Evolutionary conservation across 2,329 filamentous ascomycete genomes (phyloP), one percentile per base, ranked within the genome.

Genomic region (Fusarium torreyae): DNA sequence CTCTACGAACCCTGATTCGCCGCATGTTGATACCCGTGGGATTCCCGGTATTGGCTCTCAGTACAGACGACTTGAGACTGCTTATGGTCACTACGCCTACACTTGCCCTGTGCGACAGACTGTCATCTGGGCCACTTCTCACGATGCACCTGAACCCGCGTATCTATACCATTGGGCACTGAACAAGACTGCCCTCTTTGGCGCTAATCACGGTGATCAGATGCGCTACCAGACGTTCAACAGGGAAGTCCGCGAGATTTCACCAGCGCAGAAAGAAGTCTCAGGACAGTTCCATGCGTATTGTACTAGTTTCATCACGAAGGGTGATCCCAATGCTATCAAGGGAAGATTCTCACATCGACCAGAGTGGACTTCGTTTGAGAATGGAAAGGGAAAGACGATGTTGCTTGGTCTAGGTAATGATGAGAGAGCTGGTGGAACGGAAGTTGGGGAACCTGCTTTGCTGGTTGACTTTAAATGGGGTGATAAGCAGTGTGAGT

Each of bases 331-430:
- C 1, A 75, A 67, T 7, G 69, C 66, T 7, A 36, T 68, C 7
- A 68, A 67, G 43, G 73, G 74, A 0, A 72, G 40, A 31, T 76
- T 75, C 50, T 56, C 60, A 1, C 44, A 69, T 15, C 51, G 76
- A 1, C 68, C 72, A 1, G 40, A 70, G 33, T 77, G 76, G 77
- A 52, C 59, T 1, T 20, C 79, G 5, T 71, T 72, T 13, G 74
- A 69, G 6, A 57, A 66, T 1, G 73, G 73, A 2, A 72, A 76
- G 39, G 74, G 74, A 1, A 66, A 73, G 24, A 79, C 81, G 1
- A 83, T 86, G 82, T 62, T 82, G 0, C 77, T 86, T 22, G 84
- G 84, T 1, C 76, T 82, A 36, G 84, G 80, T 0, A 86, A 86
- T 66, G 80, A 86, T 67, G 84, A 86, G 64, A 73, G 82, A 9